Conservation (phyloP, 139 green algal species). For the Closterium sp. region DNA sequence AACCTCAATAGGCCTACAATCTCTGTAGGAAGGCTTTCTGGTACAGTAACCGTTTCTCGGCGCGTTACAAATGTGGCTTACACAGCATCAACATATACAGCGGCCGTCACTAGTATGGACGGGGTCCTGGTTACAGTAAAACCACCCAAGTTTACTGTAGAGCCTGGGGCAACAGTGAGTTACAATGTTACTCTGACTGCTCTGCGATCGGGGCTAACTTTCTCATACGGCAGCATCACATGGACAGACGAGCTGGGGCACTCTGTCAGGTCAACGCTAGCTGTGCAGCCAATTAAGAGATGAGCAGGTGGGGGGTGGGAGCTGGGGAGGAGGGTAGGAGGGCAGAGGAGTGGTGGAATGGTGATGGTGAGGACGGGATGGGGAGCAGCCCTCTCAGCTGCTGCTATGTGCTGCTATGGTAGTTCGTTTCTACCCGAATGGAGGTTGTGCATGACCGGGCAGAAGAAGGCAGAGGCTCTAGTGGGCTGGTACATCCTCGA, state of each 20-base stretch:
- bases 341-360: not conserved
- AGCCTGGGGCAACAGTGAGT: not conserved
- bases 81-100: not conserved
- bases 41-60: not conserved
- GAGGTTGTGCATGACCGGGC: too few species aligned
- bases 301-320: not conserved
- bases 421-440: too few species aligned
- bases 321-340: not conserved
- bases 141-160: not conserved
- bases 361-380: not conserved
- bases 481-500: too few species aligned
- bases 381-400: too few species aligned
- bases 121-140: not conserved
- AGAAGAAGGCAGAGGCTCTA: too few species aligned
- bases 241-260: not conserved
- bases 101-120: not conserved
- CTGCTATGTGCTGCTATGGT: too few species aligned
- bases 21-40: not conserved
- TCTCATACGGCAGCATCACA: not conserved
- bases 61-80: not conserved
- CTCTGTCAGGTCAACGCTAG: not conserved
- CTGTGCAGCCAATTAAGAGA: not conserved
- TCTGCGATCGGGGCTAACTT: not conserved
- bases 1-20: not conserved
- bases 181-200: not conserved